Evolutionary conservation across 805 yeast genomes (phyloP).

Genomic region (Ogataea chonburiensis): DNA sequence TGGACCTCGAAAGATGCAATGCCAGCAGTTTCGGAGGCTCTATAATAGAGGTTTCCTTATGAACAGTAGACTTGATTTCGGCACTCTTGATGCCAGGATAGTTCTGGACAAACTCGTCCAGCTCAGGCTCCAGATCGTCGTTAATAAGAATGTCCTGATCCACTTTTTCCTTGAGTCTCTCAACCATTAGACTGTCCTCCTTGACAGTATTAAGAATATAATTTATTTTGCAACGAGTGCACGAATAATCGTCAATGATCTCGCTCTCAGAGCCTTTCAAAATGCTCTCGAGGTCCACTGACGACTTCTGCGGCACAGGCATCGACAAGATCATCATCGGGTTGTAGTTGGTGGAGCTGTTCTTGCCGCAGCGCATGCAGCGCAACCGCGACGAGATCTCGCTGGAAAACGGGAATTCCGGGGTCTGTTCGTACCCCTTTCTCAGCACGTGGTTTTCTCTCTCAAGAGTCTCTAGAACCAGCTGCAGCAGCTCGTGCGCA

Average conservation of each 20-base stretch:
- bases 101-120: conserved; percentile 46
- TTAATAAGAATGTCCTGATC: conserved; percentile 50
- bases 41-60: conserved; percentile 59
- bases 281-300: conserved; percentile 45
- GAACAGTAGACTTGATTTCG: conserved; percentile 59
- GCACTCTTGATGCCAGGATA: conserved; percentile 34
- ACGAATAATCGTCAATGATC: conserved; percentile 75
- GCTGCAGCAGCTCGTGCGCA: conserved; percentile 88
- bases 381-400: conserved; percentile 61
- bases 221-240: conserved; percentile 63
- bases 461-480: conserved; percentile 74
- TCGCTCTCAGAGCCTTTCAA: conserved; percentile 59
- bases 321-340: conserved; percentile 73
- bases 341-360: conserved; percentile 55
- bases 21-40: conserved; percentile 70
- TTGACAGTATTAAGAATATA: conserved; percentile 38
- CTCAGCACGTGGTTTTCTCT: conserved; percentile 53
- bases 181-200: conserved; percentile 34
- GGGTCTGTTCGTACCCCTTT: conserved; percentile 39
- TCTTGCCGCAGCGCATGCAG: conserved; percentile 65
- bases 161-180: conserved; percentile 37
- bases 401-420: conserved; percentile 76
- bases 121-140: conserved; percentile 57
- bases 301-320: conserved; percentile 60
- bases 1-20: conserved; percentile 84